Evolutionary conservation across 768 basidiomycete species (phyloP).

Genomic region (Gelatoporia subvermispora): DNA sequence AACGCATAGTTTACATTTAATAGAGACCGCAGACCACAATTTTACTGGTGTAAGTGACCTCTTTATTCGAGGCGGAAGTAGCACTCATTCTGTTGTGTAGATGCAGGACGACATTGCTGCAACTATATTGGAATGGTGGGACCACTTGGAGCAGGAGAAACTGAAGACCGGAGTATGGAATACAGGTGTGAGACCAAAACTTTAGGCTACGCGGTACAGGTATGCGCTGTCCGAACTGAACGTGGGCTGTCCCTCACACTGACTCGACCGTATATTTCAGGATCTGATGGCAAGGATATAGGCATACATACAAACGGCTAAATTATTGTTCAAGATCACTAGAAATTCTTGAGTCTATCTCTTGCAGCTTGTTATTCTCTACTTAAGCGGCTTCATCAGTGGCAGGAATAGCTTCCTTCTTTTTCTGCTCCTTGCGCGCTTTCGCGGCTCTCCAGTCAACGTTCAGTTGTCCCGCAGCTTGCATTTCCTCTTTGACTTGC

Average conservation of each 20-base stretch:
- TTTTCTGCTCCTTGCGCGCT: constrained; percentile 10
- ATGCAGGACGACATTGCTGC: constrained; percentile 60
- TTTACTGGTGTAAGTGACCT: constrained; percentile 47
- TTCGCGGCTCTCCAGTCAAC: constrained; percentile 16
- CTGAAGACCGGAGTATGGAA: constrained; percentile 63
- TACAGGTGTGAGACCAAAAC: constrained; percentile 46
- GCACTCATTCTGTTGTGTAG: background rate
- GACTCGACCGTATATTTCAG: too few species aligned
- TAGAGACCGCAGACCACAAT: constrained; percentile 80
- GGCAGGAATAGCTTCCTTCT: background rate
- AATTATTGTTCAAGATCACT: too few species aligned
- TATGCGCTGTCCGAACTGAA: background rate
- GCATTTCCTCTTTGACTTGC: constrained; percentile 16
- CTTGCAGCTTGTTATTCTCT: too few species aligned
- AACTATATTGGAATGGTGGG: constrained; percentile 67
- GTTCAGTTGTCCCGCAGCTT: constrained; percentile 12
- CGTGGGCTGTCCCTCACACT: too few species aligned
- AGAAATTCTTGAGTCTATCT: too few species aligned
- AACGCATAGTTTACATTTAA: constrained; percentile 62
- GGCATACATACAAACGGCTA: too few species aligned
- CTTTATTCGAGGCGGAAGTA: background rate
- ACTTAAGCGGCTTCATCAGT: too few species aligned
- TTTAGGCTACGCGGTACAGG: constrained; percentile 21
- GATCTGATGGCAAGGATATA: too few species aligned
- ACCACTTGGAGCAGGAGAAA: constrained; percentile 36